These are phyloP conservation scores for Chrysophaeum taylorii DNA, from an alignment of 352 stramenopile species.

Conservation along the genomic window DNA sequence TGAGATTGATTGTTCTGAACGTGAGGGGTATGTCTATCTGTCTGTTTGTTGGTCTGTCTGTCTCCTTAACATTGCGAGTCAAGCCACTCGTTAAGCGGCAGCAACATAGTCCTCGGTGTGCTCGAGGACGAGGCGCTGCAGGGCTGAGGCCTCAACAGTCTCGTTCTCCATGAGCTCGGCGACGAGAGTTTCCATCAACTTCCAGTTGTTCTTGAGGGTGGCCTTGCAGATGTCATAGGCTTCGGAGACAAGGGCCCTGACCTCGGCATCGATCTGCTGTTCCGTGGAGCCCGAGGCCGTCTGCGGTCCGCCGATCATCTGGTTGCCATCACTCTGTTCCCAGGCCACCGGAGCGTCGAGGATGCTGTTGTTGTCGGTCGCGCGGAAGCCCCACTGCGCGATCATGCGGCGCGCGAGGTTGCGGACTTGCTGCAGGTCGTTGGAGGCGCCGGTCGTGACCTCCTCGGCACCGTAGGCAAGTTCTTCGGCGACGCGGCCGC, in stretches of 20 bases:
- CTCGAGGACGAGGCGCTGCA: neutral
- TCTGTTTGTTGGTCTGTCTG: no score
- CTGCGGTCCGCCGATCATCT: constrained; percentile 34
- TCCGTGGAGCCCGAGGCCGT: constrained; percentile 49
- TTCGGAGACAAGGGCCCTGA: constrained; percentile 64
- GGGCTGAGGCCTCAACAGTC: neutral
- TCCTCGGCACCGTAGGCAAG: constrained; percentile 53
- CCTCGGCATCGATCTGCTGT: constrained; percentile 46
- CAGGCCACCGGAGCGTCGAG: neutral
- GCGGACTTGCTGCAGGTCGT: constrained; percentile 58
- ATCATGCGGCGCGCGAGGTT: constrained; percentile 57
- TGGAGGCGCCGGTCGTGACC: constrained; percentile 55
- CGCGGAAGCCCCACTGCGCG: constrained; percentile 53
- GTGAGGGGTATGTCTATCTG: no score
- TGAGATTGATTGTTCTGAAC: no score
- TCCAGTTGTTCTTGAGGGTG: constrained; percentile 54
- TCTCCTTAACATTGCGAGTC: no score
- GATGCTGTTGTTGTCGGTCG: constrained; percentile 19
- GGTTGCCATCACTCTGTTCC: constrained; percentile 42
- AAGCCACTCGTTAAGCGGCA: no score
- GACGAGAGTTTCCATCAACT: constrained; percentile 39
- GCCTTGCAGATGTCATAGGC: constrained; percentile 59
- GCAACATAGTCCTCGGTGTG: no score
- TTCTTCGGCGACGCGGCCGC: constrained; percentile 55
- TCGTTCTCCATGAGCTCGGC: neutral